These are phyloP conservation scores for Ochromonas danica DNA, from an alignment of 108 stramenopile species.

Conservation along the genomic window DNA sequence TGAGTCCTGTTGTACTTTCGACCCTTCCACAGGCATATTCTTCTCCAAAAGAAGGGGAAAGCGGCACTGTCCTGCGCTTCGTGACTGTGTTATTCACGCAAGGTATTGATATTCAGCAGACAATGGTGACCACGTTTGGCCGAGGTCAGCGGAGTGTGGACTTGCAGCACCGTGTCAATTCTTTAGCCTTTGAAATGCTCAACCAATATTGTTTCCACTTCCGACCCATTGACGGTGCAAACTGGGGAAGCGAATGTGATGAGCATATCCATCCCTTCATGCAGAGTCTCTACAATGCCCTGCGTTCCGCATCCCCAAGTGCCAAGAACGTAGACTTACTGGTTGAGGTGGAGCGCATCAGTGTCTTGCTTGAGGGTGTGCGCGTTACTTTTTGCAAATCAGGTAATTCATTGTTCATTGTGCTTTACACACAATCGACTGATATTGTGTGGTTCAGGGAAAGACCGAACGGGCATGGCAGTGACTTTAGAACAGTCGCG, in stretches of 20 bases:
- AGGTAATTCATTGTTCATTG: slow-evolving; percentile 44
- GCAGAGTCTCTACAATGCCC: background rate
- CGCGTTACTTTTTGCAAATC: slow-evolving; percentile 57
- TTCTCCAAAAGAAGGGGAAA: background rate
- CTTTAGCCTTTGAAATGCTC: background rate
- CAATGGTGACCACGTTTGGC: slow-evolving; percentile 43
- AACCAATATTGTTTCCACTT: slow-evolving; percentile 14
- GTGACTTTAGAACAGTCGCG: slow-evolving; percentile 51
- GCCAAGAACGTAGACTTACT: slow-evolving; percentile 52
- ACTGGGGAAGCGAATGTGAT: too few species aligned
- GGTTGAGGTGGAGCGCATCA: slow-evolving; percentile 46
- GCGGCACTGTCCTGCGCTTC: background rate
- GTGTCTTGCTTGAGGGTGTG: slow-evolving; percentile 42
- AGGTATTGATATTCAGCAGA: slow-evolving; percentile 57
- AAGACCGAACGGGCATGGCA: slow-evolving; percentile 55
- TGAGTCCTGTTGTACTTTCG: background rate
- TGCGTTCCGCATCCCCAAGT: slow-evolving; percentile 2
- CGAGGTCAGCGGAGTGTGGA: background rate
- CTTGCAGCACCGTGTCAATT: slow-evolving; percentile 25
- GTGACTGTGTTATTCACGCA: background rate
- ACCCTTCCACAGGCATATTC: background rate
- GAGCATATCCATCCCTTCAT: slow-evolving; percentile 19
- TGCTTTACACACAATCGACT: background rate
- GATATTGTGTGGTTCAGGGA: too few species aligned
- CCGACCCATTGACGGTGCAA: slow-evolving; percentile 1